Conservation (phyloP, 2,329 filamentous ascomycete species). For the Colletotrichum kahawae region DNA sequence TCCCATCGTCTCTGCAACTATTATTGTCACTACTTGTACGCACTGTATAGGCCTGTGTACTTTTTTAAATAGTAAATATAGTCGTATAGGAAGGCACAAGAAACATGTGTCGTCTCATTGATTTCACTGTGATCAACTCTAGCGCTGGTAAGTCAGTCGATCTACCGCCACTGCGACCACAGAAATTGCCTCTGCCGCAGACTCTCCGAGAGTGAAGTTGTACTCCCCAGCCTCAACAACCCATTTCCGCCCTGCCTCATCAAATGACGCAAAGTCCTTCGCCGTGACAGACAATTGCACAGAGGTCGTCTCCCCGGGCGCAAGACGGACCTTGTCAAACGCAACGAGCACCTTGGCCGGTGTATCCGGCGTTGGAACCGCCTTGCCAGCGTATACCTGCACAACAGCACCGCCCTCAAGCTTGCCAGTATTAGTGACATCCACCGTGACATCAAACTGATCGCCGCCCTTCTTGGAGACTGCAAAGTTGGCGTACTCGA, state of each 20-base stretch:
- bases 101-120: too few relatives aligned
- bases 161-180: background rate
- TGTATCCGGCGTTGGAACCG: background rate
- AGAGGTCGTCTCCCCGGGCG: conserved; percentile 22
- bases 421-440: conserved; percentile 63
- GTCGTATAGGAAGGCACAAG: too few relatives aligned
- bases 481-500: conserved; percentile 53
- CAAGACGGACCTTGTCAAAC: conserved; percentile 32
- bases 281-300: conserved; percentile 21
- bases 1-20: too few relatives aligned
- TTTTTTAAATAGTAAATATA: too few relatives aligned
- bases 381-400: conserved; percentile 54
- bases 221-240: conserved; percentile 31
- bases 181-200: conserved; percentile 25
- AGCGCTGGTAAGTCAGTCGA: background rate
- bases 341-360: conserved; percentile 34
- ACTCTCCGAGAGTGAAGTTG: conserved; percentile 29
- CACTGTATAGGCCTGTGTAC: too few relatives aligned
- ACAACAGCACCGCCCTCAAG: conserved; percentile 57
- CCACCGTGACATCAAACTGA: conserved; percentile 49
- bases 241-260: conserved; percentile 29
- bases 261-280: conserved; percentile 33
- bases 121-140: background rate
- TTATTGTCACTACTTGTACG: too few relatives aligned
- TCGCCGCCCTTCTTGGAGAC: conserved; percentile 40